Evolutionary conservation across 352 stramenopile genomes (phyloP).

Genomic region (Pythium sp.): DNA sequence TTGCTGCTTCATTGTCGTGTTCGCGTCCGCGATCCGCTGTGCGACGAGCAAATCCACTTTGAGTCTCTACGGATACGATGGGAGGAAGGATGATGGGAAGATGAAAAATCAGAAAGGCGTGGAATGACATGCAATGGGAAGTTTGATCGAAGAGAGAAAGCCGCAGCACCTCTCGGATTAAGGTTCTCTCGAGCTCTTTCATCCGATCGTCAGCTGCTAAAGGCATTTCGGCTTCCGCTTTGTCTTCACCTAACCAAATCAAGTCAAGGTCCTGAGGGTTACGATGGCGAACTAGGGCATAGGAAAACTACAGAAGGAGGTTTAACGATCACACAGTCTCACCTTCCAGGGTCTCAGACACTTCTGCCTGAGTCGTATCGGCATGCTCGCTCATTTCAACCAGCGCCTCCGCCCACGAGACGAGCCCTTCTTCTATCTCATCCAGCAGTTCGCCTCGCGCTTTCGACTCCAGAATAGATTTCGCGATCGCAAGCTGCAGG

Average conservation of each 20-base stretch:
- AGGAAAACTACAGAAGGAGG: not conserved
- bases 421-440: conserved; percentile 45
- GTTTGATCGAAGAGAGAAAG: not conserved
- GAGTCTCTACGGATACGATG: conserved; percentile 33
- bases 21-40: conserved; percentile 61
- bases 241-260: not conserved
- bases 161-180: conserved; percentile 56
- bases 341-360: not conserved
- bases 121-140: too few species aligned
- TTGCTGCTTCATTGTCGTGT: conserved; percentile 55
- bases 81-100: not conserved
- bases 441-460: conserved; percentile 53
- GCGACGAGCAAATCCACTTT: conserved; percentile 78
- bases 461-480: conserved; percentile 61
- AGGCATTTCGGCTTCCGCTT: not conserved
- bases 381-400: conserved; percentile 41
- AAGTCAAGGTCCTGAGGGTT: not conserved
- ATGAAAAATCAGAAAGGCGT: not conserved
- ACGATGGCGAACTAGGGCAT: not conserved
- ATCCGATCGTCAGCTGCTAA: conserved; percentile 19
- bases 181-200: conserved; percentile 47
- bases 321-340: not conserved
- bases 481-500: conserved; percentile 63
- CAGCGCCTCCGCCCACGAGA: conserved; percentile 65
- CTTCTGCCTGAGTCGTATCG: not conserved